These are phyloP conservation scores for Pestalotiopsis sp. DNA, from an alignment of 2,329 filamentous ascomycete genomes.

Conservation along the genomic window DNA sequence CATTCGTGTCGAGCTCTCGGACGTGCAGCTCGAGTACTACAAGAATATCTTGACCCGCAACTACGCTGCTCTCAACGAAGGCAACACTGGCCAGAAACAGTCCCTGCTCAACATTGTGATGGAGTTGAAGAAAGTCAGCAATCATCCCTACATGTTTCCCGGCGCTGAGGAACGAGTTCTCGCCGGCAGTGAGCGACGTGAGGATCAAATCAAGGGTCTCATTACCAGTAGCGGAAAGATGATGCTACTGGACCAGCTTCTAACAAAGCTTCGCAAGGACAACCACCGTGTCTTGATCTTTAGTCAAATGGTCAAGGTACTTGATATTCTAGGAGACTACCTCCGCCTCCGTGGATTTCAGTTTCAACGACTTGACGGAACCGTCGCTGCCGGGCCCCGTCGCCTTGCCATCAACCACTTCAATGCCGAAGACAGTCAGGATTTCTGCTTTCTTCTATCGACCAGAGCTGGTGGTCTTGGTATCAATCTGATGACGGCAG, in stretches of 20 bases:
- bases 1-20: constrained; percentile 93
- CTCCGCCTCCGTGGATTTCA: constrained; percentile 90
- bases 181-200: constrained; percentile 76
- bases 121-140: constrained; percentile 99
- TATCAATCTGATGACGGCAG: constrained; percentile 98
- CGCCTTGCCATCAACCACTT: constrained; percentile 97
- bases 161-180: constrained; percentile 90
- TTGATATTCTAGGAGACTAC: constrained; percentile 95
- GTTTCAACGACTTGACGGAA: constrained; percentile 93
- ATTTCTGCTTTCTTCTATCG: constrained; percentile 95
- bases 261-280: constrained; percentile 90
- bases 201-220: constrained; percentile 88
- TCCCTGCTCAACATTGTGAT: constrained; percentile 98
- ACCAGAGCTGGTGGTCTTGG: constrained; percentile 96
- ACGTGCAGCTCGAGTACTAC: constrained; percentile 97
- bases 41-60: constrained; percentile 98
- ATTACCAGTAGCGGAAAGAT: constrained; percentile 99
- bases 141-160: constrained; percentile 97
- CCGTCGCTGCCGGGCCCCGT: constrained; percentile 84
- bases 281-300: constrained; percentile 97
- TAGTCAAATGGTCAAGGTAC: constrained; percentile 99
- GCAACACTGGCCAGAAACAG: constrained; percentile 87
- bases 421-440: constrained; percentile 89
- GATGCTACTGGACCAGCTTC: constrained; percentile 96
- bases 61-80: constrained; percentile 91